Percentiles rank a stretch among this genome's conserved stretches.
phyloP scores from a whole-genome alignment of 2,329 filamentous ascomycete genomes.

The Furcasterigmium sp. region DNA sequence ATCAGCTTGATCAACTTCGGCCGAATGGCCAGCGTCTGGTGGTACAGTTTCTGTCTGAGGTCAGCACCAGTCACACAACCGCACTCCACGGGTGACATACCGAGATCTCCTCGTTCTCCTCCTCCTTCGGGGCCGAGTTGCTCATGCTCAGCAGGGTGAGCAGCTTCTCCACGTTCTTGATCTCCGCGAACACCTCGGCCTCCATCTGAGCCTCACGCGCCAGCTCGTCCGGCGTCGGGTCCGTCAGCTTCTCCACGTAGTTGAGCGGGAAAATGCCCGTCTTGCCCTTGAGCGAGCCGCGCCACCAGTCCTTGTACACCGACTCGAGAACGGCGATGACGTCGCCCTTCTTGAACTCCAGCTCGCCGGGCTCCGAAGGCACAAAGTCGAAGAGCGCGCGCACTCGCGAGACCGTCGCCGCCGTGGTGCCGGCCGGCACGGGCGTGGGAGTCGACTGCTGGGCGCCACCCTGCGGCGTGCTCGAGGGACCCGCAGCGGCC shows the following conservation, averaged over 20 bases:
- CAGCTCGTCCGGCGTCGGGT: conserved; percentile 90
- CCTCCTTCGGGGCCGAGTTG: conserved; percentile 70
- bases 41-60: conserved; percentile 63
- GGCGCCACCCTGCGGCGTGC: conserved; percentile 24
- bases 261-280: conserved; percentile 98
- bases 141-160: conserved; percentile 88
- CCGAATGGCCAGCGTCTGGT: conserved; percentile 87
- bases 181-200: conserved; percentile 60
- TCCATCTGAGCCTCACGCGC: conserved; percentile 97
- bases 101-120: conserved; percentile 97
- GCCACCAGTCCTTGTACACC: conserved; percentile 99
- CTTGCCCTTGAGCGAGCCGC: conserved; percentile 87
- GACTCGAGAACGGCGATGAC: conserved; percentile 96
- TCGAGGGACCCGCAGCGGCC: conserved; percentile 20
- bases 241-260: conserved; percentile 95
- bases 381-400: conserved; percentile 92
- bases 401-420: conserved; percentile 91
- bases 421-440: conserved; percentile 79
- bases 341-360: conserved; percentile 92
- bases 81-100: conserved; percentile 34
- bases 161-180: conserved; percentile 62
- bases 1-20: conserved; percentile 98
- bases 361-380: conserved; percentile 87
- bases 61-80: conserved; percentile 21
- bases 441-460: conserved; percentile 44